A percentile compares a stretch with the other conserved stretches of the same genome.
phyloP scores from a whole-genome alignment of 768 basidiomycete species.

The Naganishia antarctica region DNA sequence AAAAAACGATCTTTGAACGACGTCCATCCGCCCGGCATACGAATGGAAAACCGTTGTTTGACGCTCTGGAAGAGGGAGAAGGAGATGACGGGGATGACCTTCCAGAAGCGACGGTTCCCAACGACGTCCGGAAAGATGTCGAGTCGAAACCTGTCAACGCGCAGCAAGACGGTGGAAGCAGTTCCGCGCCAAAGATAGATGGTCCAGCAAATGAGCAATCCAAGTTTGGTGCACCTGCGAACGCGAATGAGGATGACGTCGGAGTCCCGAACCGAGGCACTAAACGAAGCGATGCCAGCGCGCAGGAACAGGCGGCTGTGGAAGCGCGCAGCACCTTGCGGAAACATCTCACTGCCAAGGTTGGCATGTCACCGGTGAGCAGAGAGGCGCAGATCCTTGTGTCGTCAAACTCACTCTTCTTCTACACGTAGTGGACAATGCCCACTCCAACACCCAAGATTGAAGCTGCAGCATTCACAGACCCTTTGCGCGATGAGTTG shows the following conservation, averaged over 20 bases:
- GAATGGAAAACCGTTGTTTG: constrained; percentile 44
- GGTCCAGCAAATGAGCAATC: constrained; percentile 34
- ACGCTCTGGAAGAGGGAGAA: constrained; percentile 40
- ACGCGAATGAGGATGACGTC: constrained; percentile 54
- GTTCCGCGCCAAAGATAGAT: constrained; percentile 34
- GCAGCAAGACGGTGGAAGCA: constrained; percentile 36
- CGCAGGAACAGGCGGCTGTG: constrained; percentile 56
- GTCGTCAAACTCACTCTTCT: not conserved
- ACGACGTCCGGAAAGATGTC: constrained; percentile 38
- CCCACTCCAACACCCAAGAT: constrained; percentile 67
- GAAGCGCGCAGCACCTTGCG: constrained; percentile 56
- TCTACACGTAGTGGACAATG: constrained; percentile 55
- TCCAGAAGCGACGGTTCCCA: constrained; percentile 37
- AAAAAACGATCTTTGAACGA: constrained; percentile 59
- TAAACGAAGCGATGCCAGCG: constrained; percentile 52
- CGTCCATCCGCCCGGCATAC: constrained; percentile 48
- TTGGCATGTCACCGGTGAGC: constrained; percentile 52
- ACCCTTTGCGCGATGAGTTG: constrained; percentile 79
- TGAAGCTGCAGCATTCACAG: constrained; percentile 73
- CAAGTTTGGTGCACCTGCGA: constrained; percentile 58
- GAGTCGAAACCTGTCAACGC: constrained; percentile 45
- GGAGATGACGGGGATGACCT: constrained; percentile 17
- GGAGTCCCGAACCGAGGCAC: constrained; percentile 55
- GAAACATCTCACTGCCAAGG: constrained; percentile 58
- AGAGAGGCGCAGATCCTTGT: not conserved